These are phyloP conservation scores for Pyrenopolyporus hunteri DNA, from an alignment of 495 filamentous ascomycete species.

Conservation along the genomic window DNA sequence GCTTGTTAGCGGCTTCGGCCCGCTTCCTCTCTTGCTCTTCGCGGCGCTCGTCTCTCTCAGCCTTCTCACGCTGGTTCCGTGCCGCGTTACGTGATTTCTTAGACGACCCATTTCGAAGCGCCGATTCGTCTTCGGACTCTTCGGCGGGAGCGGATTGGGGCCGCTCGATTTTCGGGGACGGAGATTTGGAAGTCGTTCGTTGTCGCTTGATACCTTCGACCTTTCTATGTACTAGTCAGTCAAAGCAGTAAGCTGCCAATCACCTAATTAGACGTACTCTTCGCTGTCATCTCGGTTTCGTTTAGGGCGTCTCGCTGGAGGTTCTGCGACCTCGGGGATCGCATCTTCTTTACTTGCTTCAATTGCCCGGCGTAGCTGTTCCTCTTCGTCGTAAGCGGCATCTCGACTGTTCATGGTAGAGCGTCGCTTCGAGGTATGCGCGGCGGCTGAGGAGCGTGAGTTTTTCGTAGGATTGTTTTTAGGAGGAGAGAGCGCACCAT, in stretches of 20 bases:
- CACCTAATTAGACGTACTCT: slow-evolving; percentile 61
- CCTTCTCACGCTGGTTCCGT: slow-evolving; percentile 74
- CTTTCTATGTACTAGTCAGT: slow-evolving; percentile 47
- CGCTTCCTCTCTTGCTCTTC: slow-evolving; percentile 75
- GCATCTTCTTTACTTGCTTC: slow-evolving; percentile 91
- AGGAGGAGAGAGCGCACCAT: slow-evolving; percentile 55
- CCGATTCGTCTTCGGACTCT: slow-evolving; percentile 75
- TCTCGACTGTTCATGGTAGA: slow-evolving; percentile 98
- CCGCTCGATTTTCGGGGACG: slow-evolving; percentile 60
- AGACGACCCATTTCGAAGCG: slow-evolving; percentile 55
- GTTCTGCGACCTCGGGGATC: slow-evolving; percentile 53
- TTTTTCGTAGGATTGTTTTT: slow-evolving; percentile 56
- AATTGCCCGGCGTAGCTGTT: slow-evolving; percentile 84
- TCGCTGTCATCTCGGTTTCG: slow-evolving; percentile 90
- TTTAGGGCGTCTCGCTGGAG: slow-evolving; percentile 69
- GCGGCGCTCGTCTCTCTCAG: slow-evolving; percentile 72
- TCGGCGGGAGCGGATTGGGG: slow-evolving; percentile 54
- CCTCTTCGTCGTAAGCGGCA: slow-evolving; percentile 94
- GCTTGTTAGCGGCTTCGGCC: slow-evolving; percentile 71
- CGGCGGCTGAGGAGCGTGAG: slow-evolving; percentile 53
- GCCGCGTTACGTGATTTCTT: slow-evolving; percentile 72
- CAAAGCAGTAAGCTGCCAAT: background rate
- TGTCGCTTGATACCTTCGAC: slow-evolving; percentile 65
- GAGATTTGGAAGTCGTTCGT: slow-evolving; percentile 75
- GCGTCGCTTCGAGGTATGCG: slow-evolving; percentile 73